Percentiles rank a stretch among this genome's conserved stretches.
Evolutionary conservation across 768 basidiomycete species (phyloP).

Genomic region (Leccinum disarticulatum): DNA sequence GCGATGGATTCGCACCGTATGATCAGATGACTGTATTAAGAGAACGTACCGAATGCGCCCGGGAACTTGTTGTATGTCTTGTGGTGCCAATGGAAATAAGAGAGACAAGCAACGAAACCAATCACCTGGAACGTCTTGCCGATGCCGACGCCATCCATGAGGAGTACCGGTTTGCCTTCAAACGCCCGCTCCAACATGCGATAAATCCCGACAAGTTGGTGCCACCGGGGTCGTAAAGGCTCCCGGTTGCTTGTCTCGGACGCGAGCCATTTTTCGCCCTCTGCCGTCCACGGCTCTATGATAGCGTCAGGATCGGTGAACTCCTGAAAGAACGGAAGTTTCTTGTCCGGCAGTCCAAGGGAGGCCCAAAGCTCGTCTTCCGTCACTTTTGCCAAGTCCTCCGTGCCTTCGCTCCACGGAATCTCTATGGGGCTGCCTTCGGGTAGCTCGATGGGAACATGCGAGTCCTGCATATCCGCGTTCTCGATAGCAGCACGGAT

Average conservation of each 20-base stretch:
- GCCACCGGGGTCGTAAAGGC: conserved; percentile 15
- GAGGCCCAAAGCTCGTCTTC: not conserved
- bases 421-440: not conserved
- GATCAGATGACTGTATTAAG: not conserved
- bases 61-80: not conserved
- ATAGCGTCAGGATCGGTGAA: conserved; percentile 1
- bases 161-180: conserved; percentile 4
- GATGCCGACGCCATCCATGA: conserved; percentile 28
- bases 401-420: conserved; percentile 1
- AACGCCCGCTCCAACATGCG: conserved; percentile 14
- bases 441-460: not conserved
- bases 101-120: conserved; percentile 11
- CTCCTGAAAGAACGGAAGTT: conserved; percentile 2
- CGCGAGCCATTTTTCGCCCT: conserved; percentile 12
- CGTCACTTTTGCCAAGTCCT: not conserved
- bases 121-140: conserved; percentile 26
- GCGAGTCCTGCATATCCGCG: not conserved
- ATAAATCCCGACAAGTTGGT: conserved; percentile 22
- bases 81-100: conserved; percentile 4
- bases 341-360: not conserved
- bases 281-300: conserved; percentile 8
- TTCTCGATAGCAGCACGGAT: not conserved
- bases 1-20: not conserved
- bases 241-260: not conserved
- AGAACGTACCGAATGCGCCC: not conserved